Conservation (phyloP, 164 flowering plant species). For the Saururus chinensis region DNA sequence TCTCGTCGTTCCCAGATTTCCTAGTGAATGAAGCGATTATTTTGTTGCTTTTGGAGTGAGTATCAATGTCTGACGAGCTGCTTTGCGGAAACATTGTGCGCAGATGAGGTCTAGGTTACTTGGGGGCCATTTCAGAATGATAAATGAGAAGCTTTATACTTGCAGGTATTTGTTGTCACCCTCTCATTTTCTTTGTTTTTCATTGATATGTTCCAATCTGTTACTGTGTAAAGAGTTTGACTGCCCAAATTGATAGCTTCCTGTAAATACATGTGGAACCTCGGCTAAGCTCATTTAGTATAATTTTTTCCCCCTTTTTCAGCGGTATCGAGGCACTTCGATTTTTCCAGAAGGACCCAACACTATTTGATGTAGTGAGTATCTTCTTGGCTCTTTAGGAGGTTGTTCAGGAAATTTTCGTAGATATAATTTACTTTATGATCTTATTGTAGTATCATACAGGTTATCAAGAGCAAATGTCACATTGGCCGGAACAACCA, state of each 20-base stretch:
- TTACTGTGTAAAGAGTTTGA: background rate
- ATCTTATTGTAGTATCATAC: constrained; percentile 58
- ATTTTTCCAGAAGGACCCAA: constrained; percentile 66
- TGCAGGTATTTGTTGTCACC: constrained; percentile 41
- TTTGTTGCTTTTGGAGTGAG: background rate
- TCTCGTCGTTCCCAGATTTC: background rate
- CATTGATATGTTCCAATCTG: background rate
- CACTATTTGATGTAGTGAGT: constrained; percentile 65
- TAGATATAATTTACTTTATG: background rate
- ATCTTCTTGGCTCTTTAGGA: background rate
- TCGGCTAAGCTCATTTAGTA: too few species aligned
- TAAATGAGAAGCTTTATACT: constrained; percentile 94
- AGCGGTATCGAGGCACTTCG: constrained; percentile 77
- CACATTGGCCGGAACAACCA: constrained; percentile 90
- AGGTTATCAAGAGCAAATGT: constrained; percentile 97
- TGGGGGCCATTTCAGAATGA: constrained; percentile 90
- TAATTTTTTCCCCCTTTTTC: background rate
- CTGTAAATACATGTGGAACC: too few species aligned
- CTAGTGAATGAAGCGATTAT: background rate
- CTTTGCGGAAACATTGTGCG: background rate
- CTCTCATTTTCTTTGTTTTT: background rate
- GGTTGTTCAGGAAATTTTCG: background rate
- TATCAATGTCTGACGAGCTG: background rate
- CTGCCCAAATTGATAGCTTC: too few species aligned
- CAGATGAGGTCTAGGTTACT: constrained; percentile 80